These are phyloP conservation scores for Irineochytrium annulatum DNA, from an alignment of 192 early-diverging fungal species.

Conservation along the genomic window DNA sequence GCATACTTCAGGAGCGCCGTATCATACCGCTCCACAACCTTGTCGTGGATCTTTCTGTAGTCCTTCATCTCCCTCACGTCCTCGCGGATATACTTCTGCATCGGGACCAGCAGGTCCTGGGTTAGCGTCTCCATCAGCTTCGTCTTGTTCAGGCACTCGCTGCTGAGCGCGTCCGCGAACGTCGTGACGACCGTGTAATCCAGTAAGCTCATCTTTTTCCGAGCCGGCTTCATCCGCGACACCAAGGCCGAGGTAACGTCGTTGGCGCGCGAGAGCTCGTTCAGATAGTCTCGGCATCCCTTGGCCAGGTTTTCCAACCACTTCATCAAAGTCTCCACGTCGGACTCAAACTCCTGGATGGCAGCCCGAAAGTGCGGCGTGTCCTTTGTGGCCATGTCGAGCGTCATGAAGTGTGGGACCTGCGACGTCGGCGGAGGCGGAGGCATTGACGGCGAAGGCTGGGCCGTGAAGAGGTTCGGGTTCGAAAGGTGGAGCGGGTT, in stretches of 20 bases:
- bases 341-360: conserved; percentile 18
- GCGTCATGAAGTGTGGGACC: conserved; percentile 21
- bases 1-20: conserved; percentile 56
- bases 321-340: conserved; percentile 15
- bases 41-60: conserved; percentile 40
- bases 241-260: conserved; percentile 7
- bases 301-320: not conserved
- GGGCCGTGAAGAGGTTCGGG: too few species aligned
- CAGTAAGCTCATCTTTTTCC: too few species aligned
- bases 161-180: conserved; percentile 24
- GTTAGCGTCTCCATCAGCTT: conserved; percentile 51
- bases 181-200: conserved; percentile 12
- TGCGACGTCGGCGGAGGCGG: too few species aligned
- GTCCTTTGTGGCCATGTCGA: conserved; percentile 21
- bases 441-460: too few species aligned
- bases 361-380: conserved; percentile 16
- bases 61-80: conserved; percentile 63
- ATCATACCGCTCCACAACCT: conserved; percentile 57
- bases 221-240: conserved; percentile 16
- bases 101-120: conserved; percentile 55
- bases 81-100: conserved; percentile 52
- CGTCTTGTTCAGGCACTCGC: conserved; percentile 21
- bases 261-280: not conserved
- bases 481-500: too few species aligned
- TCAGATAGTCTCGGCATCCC: not conserved